A percentile compares a stretch with the other conserved stretches of the same genome.
Conservation (phyloP, 139 green algal genomes). For the Edaphochlamys debaryana region DNA sequence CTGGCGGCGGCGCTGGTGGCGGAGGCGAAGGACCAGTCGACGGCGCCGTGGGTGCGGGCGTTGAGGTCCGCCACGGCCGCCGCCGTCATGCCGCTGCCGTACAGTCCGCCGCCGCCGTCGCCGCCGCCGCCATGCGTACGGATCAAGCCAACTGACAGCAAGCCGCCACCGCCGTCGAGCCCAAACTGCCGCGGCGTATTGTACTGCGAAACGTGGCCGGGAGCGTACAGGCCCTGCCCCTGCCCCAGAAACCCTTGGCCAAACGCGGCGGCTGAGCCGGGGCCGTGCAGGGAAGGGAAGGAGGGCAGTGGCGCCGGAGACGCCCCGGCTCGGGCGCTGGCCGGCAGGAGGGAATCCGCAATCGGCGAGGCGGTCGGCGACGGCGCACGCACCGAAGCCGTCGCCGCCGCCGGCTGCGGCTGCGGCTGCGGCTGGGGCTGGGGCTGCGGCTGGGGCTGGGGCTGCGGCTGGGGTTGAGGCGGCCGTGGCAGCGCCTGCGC, state of each 20-base stretch:
- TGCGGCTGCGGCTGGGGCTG: background rate
- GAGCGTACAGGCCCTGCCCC: too few species aligned
- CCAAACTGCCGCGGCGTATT: background rate
- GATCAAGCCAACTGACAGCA: background rate
- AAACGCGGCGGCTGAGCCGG: too few species aligned
- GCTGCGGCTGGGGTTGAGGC: background rate
- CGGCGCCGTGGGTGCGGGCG: background rate
- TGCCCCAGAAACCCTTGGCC: too few species aligned
- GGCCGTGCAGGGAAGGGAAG: too few species aligned
- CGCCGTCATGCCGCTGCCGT: background rate
- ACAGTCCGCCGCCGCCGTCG: background rate
- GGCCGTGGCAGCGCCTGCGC: too few species aligned
- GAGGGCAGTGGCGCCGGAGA: too few species aligned
- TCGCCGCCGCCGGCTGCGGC: background rate
- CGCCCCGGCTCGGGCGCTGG: too few species aligned
- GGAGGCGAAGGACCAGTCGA: constrained; percentile 28
- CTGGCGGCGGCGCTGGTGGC: background rate
- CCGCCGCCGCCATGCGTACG: background rate
- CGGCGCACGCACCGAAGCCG: background rate
- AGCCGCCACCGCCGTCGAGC: too few species aligned
- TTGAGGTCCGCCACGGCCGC: background rate
- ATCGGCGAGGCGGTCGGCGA: too few species aligned
- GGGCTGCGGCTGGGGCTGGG: background rate
- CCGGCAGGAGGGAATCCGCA: too few species aligned
- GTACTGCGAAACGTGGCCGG: background rate